Percentiles rank a stretch among this genome's conserved stretches.
Conservation (phyloP, 2,329 filamentous ascomycete species). For the Ceratocystis diversiconidia region DNA sequence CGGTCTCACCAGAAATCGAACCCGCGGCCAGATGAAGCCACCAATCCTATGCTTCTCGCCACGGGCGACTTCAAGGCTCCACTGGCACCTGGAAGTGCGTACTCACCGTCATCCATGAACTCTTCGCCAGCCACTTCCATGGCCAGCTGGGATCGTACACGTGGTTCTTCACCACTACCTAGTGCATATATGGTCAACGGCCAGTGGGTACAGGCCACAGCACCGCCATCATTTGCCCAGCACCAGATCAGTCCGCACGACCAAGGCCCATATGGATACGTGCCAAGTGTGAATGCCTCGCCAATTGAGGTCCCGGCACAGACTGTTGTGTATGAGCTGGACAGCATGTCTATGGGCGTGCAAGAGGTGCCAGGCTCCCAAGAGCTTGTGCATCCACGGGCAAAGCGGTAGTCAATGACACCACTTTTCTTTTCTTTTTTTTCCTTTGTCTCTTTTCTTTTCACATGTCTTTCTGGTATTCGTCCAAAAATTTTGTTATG, state of each 20-base stretch:
- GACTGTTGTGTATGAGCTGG: slow-evolving; percentile 15
- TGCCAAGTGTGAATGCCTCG: slow-evolving; percentile 4
- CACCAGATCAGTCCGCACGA: not conserved
- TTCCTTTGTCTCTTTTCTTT: not conserved
- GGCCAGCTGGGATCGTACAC: slow-evolving; percentile 12
- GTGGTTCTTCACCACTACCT: slow-evolving; percentile 8
- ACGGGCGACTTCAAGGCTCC: slow-evolving; percentile 6
- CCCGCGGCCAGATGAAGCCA: not conserved
- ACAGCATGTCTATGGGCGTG: slow-evolving; percentile 9
- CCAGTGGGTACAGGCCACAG: slow-evolving; percentile 11
- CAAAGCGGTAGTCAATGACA: not conserved
- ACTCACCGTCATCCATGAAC: slow-evolving; percentile 1
- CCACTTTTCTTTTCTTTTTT: not conserved
- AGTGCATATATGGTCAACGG: slow-evolving; percentile 11
- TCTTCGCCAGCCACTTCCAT: slow-evolving; percentile 8
- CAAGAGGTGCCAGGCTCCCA: slow-evolving; percentile 14
- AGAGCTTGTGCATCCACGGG: slow-evolving; percentile 16
- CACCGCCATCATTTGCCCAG: not conserved
- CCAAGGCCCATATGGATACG: slow-evolving; percentile 2
- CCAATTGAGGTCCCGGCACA: slow-evolving; percentile 11
- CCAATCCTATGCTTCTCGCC: slow-evolving; percentile 9
- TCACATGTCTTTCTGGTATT: not conserved
- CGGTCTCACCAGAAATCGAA: slow-evolving; percentile 17
- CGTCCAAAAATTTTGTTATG: not conserved
- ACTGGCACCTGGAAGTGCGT: not conserved